Conservation (phyloP, 2,329 filamentous ascomycete genomes). For the Aspergillus uvarum region DNA sequence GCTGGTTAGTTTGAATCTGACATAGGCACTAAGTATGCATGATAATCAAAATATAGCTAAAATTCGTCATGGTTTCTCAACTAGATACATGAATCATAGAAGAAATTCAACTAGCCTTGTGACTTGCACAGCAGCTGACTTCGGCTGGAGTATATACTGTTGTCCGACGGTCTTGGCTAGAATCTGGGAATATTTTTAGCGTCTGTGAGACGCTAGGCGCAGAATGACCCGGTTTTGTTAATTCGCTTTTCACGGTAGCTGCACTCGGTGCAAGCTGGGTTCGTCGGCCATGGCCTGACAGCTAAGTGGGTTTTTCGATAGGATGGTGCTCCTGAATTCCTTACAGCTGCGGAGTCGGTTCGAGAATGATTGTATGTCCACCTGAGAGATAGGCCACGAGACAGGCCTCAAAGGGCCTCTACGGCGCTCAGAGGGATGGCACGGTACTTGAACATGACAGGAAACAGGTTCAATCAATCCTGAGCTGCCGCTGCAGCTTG, state of each 20-base stretch:
- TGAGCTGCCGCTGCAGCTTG: slow-evolving; percentile 3
- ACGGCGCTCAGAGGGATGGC: background rate
- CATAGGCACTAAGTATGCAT: background rate
- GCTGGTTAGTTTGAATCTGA: background rate
- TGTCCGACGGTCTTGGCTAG: background rate
- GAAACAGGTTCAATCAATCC: background rate
- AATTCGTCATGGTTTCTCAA: background rate
- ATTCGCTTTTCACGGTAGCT: too few species aligned
- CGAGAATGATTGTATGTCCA: background rate
- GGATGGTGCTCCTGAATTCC: too few species aligned
- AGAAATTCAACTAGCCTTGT: slow-evolving; percentile 1
- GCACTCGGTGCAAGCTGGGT: too few species aligned
- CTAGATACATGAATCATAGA: slow-evolving; percentile 5
- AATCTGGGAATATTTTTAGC: background rate
- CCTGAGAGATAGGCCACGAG: background rate
- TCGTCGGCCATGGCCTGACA: too few species aligned
- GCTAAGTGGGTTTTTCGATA: too few species aligned
- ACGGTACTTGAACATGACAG: background rate
- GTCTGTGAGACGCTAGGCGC: background rate
- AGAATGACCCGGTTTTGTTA: background rate
- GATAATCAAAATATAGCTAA: background rate
- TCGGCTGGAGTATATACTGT: background rate
- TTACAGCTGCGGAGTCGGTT: too few species aligned
- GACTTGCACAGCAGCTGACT: background rate
- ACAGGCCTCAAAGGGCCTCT: background rate